Percentiles rank a stretch among this genome's conserved stretches.
Conservation (phyloP, 2,329 filamentous ascomycete species). For the Furcasterigmium furcatum region DNA sequence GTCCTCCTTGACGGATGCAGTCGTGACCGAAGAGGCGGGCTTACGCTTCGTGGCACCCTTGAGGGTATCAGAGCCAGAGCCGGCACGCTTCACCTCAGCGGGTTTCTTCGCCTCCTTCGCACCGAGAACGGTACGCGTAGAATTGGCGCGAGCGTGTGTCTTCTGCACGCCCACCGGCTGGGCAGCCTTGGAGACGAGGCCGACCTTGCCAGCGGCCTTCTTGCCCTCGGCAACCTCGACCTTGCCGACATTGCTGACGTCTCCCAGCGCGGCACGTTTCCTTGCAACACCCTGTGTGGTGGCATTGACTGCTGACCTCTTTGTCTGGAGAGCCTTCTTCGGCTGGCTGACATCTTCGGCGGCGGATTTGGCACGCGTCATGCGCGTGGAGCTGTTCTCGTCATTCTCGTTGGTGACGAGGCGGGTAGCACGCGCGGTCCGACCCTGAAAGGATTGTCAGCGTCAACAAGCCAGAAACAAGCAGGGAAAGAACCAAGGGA, state of each 20-base stretch:
- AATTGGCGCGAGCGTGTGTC: constrained; percentile 48
- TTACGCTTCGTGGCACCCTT: constrained; percentile 67
- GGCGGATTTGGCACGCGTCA: constrained; percentile 90
- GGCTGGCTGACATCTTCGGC: constrained; percentile 61
- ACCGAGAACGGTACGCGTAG: constrained; percentile 59
- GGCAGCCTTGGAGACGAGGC: constrained; percentile 74
- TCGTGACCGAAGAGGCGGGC: constrained; percentile 40
- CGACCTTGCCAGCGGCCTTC: constrained; percentile 66
- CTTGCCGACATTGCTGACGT: constrained; percentile 95
- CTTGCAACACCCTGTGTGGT: constrained; percentile 48
- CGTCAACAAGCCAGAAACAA: not conserved
- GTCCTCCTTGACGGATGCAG: constrained; percentile 54
- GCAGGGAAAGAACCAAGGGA: constrained; percentile 2
- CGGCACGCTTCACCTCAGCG: constrained; percentile 66
- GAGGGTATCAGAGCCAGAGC: constrained; percentile 65
- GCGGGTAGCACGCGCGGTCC: constrained; percentile 65
- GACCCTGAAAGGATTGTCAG: constrained; percentile 45
- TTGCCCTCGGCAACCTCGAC: constrained; percentile 68
- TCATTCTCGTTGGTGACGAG: constrained; percentile 89
- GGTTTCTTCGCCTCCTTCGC: constrained; percentile 67
- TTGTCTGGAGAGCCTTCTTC: constrained; percentile 63
- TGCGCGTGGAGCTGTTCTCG: constrained; percentile 77
- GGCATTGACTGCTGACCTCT: constrained; percentile 56
- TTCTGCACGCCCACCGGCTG: constrained; percentile 84
- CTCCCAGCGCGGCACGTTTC: constrained; percentile 83